Evolutionary conservation across 257 asterid species (phyloP).

Genomic region (Jasminum sambac): DNA sequence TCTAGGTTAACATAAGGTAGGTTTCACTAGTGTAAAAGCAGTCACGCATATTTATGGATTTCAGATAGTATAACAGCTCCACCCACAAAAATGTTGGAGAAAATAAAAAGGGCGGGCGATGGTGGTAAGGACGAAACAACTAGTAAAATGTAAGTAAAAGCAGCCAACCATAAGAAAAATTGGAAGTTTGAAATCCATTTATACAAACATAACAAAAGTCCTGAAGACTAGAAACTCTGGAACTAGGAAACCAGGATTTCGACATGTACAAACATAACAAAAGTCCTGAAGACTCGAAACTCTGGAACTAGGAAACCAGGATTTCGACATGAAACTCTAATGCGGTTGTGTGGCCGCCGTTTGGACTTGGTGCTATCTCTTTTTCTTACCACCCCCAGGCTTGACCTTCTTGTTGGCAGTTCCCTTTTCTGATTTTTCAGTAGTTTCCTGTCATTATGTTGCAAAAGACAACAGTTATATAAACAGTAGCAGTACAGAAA

Average conservation of each 20-base stretch:
- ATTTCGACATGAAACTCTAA: neutral
- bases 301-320: neutral
- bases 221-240: slow-evolving; percentile 10
- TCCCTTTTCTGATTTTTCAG: slow-evolving; percentile 59
- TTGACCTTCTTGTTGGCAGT: slow-evolving; percentile 67
- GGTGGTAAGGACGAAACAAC: neutral
- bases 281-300: slow-evolving; percentile 15
- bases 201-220: slow-evolving; percentile 7
- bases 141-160: neutral
- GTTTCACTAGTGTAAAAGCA: too few relatives aligned
- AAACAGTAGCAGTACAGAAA: neutral
- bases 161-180: neutral
- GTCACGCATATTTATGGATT: too few relatives aligned
- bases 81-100: neutral
- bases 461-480: slow-evolving; percentile 4
- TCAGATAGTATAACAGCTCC: neutral
- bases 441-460: slow-evolving; percentile 56
- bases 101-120: neutral
- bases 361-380: slow-evolving; percentile 41
- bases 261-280: slow-evolving; percentile 1
- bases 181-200: slow-evolving; percentile 14
- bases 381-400: slow-evolving; percentile 59
- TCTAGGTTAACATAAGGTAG: too few relatives aligned
- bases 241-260: slow-evolving; percentile 4
- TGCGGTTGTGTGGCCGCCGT: neutral